Percentiles rank a stretch among this genome's conserved stretches.
phyloP scores from a whole-genome alignment of 2,329 filamentous ascomycete genomes.

The Aureobasidium namibiae region DNA sequence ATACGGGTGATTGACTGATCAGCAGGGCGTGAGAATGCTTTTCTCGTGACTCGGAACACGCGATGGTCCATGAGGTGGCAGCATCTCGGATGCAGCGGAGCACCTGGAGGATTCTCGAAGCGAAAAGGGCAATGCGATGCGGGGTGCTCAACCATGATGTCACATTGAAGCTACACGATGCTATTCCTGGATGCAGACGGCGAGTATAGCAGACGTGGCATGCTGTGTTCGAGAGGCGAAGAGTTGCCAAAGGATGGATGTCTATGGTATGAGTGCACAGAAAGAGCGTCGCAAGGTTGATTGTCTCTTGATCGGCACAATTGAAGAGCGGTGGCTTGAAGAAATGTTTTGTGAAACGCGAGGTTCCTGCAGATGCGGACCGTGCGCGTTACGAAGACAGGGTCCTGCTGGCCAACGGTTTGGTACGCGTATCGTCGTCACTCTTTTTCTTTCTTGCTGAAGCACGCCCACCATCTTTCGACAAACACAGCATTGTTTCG shows the following conservation, averaged over 20 bases:
- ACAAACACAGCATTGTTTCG: not conserved
- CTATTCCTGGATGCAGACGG: not conserved
- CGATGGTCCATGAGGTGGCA: not conserved
- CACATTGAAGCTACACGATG: not conserved
- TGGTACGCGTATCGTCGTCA: not conserved
- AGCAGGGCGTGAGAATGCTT: not conserved
- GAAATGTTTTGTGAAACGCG: not conserved
- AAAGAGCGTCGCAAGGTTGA: not conserved
- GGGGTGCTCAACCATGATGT: not conserved
- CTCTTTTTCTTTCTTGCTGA: not conserved
- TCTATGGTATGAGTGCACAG: not conserved
- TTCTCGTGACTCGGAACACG: not conserved
- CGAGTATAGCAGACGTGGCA: not conserved
- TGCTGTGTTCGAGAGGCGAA: not conserved
- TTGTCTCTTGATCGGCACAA: not conserved
- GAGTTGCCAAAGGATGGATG: not conserved
- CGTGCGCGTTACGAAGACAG: not conserved
- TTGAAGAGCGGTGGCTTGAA: not conserved
- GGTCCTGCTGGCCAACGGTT: not conserved
- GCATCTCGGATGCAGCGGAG: conserved; percentile 1
- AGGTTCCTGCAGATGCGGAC: not conserved
- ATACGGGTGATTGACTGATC: conserved; percentile 4
- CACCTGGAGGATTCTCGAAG: not conserved
- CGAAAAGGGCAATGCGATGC: not conserved
- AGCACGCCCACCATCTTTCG: not conserved